Conservation (phyloP, 345 rosid genomes). For the Euclidium syriacum region DNA sequence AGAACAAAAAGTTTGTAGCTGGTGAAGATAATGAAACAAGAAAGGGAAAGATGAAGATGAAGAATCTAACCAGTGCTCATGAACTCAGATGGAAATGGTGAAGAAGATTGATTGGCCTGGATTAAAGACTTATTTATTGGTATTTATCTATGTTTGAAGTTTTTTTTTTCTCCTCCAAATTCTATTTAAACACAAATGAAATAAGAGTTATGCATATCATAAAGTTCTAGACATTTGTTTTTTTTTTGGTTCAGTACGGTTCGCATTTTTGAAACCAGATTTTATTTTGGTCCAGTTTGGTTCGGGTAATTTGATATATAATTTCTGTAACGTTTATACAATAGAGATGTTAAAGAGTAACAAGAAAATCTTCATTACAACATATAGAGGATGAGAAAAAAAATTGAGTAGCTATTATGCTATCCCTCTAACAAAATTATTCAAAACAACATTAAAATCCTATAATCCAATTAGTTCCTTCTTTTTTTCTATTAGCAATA, state of each 20-base stretch:
- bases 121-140: neutral
- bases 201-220: neutral
- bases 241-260: too few species aligned
- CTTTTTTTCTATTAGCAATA: neutral
- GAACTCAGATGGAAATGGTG: constrained; percentile 42
- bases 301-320: too few species aligned
- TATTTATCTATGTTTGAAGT: constrained; percentile 17
- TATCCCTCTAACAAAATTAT: neutral
- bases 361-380: neutral
- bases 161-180: neutral
- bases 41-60: constrained; percentile 17
- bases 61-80: constrained; percentile 23
- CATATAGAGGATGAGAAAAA: neutral
- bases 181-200: neutral
- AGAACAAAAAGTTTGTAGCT: constrained; percentile 36
- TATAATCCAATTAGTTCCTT: neutral
- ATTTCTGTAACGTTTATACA: too few species aligned
- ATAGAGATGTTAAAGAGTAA: constrained; percentile 6
- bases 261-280: too few species aligned
- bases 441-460: neutral
- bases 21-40: constrained; percentile 20
- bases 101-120: constrained; percentile 19
- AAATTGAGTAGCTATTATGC: neutral
- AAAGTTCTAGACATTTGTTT: too few species aligned
- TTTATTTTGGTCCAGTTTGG: too few species aligned